A percentile compares a stretch with the other conserved stretches of the same genome.
phyloP scores from a whole-genome alignment of 768 basidiomycete species.

The Phanerodontia chrysosporium region DNA sequence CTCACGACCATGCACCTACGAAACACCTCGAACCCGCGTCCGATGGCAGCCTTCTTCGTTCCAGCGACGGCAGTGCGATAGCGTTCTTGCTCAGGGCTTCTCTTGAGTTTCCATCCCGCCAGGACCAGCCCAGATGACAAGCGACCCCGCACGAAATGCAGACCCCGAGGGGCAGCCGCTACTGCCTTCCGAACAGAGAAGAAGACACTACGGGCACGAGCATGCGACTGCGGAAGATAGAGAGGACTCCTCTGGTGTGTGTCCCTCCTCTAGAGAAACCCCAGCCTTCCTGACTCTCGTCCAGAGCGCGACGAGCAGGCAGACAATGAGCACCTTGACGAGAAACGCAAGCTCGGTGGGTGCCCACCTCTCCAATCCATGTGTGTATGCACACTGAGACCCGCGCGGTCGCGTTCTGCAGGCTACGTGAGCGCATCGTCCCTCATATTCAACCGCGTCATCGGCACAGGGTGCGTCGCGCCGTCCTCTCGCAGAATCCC shows the following conservation, averaged over 20 bases:
- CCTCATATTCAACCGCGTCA: conserved; percentile 73
- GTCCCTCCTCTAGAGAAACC: not conserved
- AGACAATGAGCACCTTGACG: conserved; percentile 39
- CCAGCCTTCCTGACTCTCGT: not conserved
- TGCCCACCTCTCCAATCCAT: not conserved
- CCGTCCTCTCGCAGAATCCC: not conserved
- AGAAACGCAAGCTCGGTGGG: conserved; percentile 49
- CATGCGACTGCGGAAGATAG: not conserved
- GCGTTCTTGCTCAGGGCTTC: not conserved
- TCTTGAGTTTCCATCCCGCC: not conserved
- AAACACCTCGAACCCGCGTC: not conserved
- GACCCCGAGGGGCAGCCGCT: not conserved
- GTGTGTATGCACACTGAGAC: not conserved
- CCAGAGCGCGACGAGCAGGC: conserved; percentile 14
- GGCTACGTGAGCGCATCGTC: conserved; percentile 38
- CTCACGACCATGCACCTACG: not conserved
- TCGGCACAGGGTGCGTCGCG: conserved; percentile 58
- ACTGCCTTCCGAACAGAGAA: not conserved
- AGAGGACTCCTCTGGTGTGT: not conserved
- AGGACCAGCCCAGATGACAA: not conserved
- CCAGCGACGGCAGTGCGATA: not conserved
- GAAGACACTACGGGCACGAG: not conserved
- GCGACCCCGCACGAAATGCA: not conserved
- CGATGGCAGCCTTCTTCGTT: not conserved
- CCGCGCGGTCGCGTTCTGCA: not conserved